Base-by-base conservation (phyloP, 1,139 yeast species). In the Nematodospora anomalae region DNA sequence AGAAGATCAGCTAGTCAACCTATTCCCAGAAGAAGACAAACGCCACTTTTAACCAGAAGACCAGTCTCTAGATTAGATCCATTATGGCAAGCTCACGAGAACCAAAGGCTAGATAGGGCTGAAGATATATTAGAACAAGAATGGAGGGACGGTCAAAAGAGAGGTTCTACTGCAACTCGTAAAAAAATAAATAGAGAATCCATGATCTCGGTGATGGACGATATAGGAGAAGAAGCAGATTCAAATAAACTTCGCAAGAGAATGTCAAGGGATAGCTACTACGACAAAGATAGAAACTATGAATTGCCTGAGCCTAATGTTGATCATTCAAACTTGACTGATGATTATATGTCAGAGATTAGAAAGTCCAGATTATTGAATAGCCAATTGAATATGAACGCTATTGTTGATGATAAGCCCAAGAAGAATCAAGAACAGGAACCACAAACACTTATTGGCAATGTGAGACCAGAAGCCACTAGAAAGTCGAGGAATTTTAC, bases 11-110 rank as follows among this genome's bases (percentile, higher is more conserved):
- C 67, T 2, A 73, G 80, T 14, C 74, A 69, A 43, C 75, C 69
- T 23, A 53, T 49, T 28, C 62, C 67, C 4, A 51, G 52, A 44
- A 48, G 70, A 47, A 58, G 75, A 59, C 67, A 45, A 50, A 76
- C 53, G 68, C 62, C 74, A 6, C 47, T 67, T 11, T 62, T 71
- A 38, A 63, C 71, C 2, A 59, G 77, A 47, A 73, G 88, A 52
- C 92, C 92, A 6, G 79, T 80, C 22, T 83, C 90, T 2, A 74
- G 79, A 50, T 64, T 83, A 39, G 92, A 83, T 61, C 92, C 92
- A 27, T 64, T 62, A 50, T 71, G 74, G 75, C 62, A 61, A 29
- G 74, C 72, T 10, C 64, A 64, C 49, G 75, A 71, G 42, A 73
- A 71, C 45, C 71, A 70, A 44, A 78, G 76, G 47, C 52, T 74